These are phyloP conservation scores for Leccinum griseonigrum DNA, from an alignment of 1,284 basidiomycete genomes.

Conservation along the genomic window DNA sequence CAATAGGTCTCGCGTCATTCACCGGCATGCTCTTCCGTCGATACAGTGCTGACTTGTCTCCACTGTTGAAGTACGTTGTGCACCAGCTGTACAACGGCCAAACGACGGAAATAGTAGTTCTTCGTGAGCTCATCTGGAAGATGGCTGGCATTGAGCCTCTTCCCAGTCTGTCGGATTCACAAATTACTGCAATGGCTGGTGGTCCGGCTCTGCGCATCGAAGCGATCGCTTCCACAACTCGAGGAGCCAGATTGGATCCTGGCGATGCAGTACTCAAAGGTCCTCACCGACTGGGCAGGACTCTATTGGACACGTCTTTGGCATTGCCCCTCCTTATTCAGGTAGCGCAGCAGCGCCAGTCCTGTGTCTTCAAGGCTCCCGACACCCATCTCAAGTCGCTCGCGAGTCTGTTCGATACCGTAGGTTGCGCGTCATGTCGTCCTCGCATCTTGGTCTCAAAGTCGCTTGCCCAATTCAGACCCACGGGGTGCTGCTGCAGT, in stretches of 20 bases:
- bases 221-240: conserved; percentile 68
- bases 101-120: conserved; percentile 86
- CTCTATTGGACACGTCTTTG: conserved; percentile 68
- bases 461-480: conserved; percentile 45
- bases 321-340: conserved; percentile 85
- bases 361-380: conserved; percentile 69
- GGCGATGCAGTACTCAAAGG: conserved; percentile 58
- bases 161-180: conserved; percentile 84
- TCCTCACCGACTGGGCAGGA: conserved; percentile 66
- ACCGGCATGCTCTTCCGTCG: conserved; percentile 90
- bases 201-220: conserved; percentile 88
- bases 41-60: conserved; percentile 81
- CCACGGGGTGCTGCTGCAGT: conserved; percentile 75
- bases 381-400: conserved; percentile 82
- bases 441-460: conserved; percentile 17
- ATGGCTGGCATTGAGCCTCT: conserved; percentile 95
- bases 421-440: conserved; percentile 42
- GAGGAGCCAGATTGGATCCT: conserved; percentile 69
- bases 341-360: conserved; percentile 84
- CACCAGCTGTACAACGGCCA: conserved; percentile 86
- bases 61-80: conserved; percentile 87
- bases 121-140: conserved; percentile 91
- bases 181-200: conserved; percentile 88
- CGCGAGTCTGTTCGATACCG: conserved; percentile 83
- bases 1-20: conserved; percentile 83